Evolutionary conservation across 192 early-diverging fungal genomes (phyloP).

Genomic region (Backusella westeae): DNA sequence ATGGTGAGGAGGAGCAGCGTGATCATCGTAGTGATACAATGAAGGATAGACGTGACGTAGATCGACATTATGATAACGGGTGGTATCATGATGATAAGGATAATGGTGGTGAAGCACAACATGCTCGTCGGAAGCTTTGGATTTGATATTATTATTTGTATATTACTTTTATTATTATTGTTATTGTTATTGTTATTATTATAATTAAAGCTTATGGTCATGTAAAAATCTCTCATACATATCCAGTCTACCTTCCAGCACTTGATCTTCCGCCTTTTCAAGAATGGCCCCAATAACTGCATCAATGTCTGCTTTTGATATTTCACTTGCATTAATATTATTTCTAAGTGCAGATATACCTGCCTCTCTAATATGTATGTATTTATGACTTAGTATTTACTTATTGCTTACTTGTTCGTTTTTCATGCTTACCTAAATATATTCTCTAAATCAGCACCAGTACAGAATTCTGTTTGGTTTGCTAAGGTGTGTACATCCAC

Average conservation of each 20-base stretch:
- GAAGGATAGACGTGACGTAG: conserved; percentile 18
- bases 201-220: conserved; percentile 17
- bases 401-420: not conserved
- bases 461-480: conserved; percentile 58
- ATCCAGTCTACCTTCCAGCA: conserved; percentile 10
- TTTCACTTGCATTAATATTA: conserved; percentile 7
- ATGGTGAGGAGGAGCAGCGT: conserved; percentile 54
- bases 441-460: conserved; percentile 74
- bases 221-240: conserved; percentile 20
- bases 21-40: conserved; percentile 42
- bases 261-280: conserved; percentile 13
- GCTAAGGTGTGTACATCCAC: conserved; percentile 54
- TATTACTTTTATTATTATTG: not conserved
- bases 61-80: conserved; percentile 23
- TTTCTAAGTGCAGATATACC: conserved; percentile 22
- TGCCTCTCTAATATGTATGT: conserved; percentile 17
- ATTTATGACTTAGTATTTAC: not conserved
- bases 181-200: not conserved
- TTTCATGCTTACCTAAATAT: conserved; percentile 47
- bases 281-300: not conserved
- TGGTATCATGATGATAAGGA: conserved; percentile 41
- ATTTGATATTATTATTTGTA: not conserved
- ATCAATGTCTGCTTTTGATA: conserved; percentile 13
- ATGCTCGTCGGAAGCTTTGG: not conserved
- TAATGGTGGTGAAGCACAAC: conserved; percentile 19